Evolutionary conservation across 352 stramenopile genomes (phyloP), one percentile per base, ranked within the genome.

Genomic region (Pythium angustatum): DNA sequence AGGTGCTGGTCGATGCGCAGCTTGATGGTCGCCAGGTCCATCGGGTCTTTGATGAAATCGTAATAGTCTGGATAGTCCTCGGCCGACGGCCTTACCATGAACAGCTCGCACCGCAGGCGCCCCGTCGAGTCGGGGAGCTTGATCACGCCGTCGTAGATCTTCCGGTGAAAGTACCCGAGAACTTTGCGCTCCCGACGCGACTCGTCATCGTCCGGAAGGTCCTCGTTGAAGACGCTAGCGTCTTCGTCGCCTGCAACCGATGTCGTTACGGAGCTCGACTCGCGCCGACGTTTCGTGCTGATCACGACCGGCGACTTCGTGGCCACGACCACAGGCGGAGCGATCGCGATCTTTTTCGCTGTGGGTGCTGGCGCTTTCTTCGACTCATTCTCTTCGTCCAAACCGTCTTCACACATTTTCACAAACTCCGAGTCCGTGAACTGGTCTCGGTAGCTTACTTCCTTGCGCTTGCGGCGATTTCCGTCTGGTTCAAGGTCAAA

Each of bases 1-100:
- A 76, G 62, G 54, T 90, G 81, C 34, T 64, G 64, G 54, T 93
- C 85, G 10, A 94, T 84, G 6, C 91, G 90, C 14, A 43, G 50
- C 45, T 93, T 93, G 64, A 98, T 97, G n/a, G 85, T 93, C 34
- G 68, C 52, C 14, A 98, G 74, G 57, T 94, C 87, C 87, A 97
- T 97, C 5, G 91, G 85, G 2, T 87, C 48, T 51, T 80, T 89
- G 44, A 97, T 85, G 50, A 97, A 89, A 47, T 83, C 70, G 66
- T 97, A 96, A 62, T 97, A 97, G 68, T 97, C 91, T 24, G 87
- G 87, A 54, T 96, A 96, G 54, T 94, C 85, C 15, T 79, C 34
- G 19, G 83, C 75, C 31, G 87, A 94, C 14, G 87, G 87, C 57
- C 90, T 93, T 34, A 91, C 87, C 58, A 94, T 53, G 58, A 90